Base-by-base conservation (phyloP, 345 rosid genomes). In the Geranium brycei region DNA sequence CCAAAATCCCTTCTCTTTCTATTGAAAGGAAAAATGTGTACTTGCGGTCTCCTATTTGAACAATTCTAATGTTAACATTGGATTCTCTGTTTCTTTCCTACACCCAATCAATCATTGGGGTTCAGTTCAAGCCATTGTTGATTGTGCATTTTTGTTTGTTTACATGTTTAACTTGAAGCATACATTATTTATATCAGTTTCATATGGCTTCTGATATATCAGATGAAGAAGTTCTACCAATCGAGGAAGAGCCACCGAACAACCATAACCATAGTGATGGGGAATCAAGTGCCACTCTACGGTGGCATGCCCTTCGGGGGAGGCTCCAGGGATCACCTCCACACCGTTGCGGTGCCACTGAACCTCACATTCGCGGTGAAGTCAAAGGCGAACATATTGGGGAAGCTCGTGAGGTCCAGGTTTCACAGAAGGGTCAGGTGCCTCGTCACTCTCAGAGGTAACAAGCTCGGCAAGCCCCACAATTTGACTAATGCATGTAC, bases 191-290 rank as follows among this genome's bases (percentile, higher is more conserved):
- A 47, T 3, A 47, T 11, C 14, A 47, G 53, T 47, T 47, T 13
- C 53, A 1, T 8, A 15, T 47, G 14, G 12, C 19, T 41, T 11
- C 1, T 57, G 53, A 19, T 59, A 8, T 47, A 35, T 16, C 38
- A 89, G 95, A 90, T 93, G 96, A 59, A 80, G 76, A 85, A 85
- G 81, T 93, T 93, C 69, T 74, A 85, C 56, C 85, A 86, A 16
- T 69, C 84, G 6, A 77, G 91, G 82, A 76, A 82, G 76, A 79
- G 78, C 55, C 70, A 67, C 69, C 61, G 70, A 76, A 76, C n/a
- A 0, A 62, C 85, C 57, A 71, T 60, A 55, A 78, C 82, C 0
- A 80, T 87, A 70, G 95, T 90, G 75, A 62, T 69, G 5, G 91
- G 87, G 57, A 62, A 79, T 66, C 99, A 93, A 76, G 80, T 90